Base-by-base conservation (phyloP, 345 rosid species). In the Noccaea caerulescens region DNA sequence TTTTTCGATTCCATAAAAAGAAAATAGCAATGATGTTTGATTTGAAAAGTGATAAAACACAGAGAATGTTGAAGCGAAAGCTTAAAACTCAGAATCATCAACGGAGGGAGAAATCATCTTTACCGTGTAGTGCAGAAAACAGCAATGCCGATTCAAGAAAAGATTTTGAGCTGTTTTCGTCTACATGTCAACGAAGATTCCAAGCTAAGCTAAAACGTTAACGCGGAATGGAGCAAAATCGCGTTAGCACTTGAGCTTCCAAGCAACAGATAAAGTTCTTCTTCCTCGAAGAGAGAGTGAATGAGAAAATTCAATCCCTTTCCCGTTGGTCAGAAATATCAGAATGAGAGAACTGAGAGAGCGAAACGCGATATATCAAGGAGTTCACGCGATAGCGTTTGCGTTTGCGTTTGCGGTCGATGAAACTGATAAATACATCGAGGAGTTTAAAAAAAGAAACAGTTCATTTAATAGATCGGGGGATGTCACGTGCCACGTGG, bases 401-500 rank as follows among this genome's bases (percentile, higher is more conserved):
- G 63, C 72, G 62, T 67, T 58, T 10, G 63, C 64, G 56, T 58
- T 23, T 59, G 56, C 47, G 9, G 25, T 55, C 23, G 23, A 20
- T 20, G 23, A 20, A 20, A 20, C 23, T 20, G 23, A 20, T 20
- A 20, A 1, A 20, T 33, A 65, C 11, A 14, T 2, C 43, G 45
- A 41, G 11, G 66, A 11, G 14, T 55, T 64, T 63, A 1, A 30
- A 57, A 32, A 50, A 23, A 20, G 23, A 20, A 0, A 18, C 1
- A 45, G 39, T 72, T 36, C 66, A 64, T 74, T 58, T 59, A 74
- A 42, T 46, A 52, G 55, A 58, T 60, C 25, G 47, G 49, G 4
- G 5, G 46, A 63, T 63, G 34, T 75, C 78, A 75, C 78, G 73
- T 75, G 73, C 78, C 78, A 75, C 69, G 73, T 75, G 68, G 56